Evolutionary conservation across 176 grass and related monocot species (phyloP), one percentile per base, ranked within the genome.

Genomic region (barley (Hordeum vulgare)): DNA sequence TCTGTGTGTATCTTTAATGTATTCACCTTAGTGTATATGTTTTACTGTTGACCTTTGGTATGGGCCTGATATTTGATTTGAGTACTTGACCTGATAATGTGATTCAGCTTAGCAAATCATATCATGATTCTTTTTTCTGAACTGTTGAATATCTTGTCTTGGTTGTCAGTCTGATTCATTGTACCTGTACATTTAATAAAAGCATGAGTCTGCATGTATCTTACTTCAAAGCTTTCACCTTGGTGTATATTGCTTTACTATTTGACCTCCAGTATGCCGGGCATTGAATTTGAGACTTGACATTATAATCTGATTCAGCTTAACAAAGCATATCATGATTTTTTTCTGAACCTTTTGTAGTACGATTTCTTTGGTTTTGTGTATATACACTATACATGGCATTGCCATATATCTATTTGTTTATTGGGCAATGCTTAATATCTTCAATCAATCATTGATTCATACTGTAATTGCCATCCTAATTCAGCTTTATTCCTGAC

Each of bases 401-500:
- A 44, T 87, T 75, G 31, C 6, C 20, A 45, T 31, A 31, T 64
- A 25, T 71, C 27, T 9, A 29, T 82, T 42, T 64, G 18, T 72
- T 41, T 6, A 42, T 82, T 42, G 51, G 8, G 14, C 7, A n/a
- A 11, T 9, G 3, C 40, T 8, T 7, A 61, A 15, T 31, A 21
- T 59, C 26, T 72, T 60, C 17, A 42, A 74, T 29, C 18, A 21
- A 72, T 41, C 51, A 82, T 82, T 9, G 11, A 14, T 60, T 41
- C 51, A 82, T 82, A 9, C 57, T 68, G 23, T 80, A 51, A 47
- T 47, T 33, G 20, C 27, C 61, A 66, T 80, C 61, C 14, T 80
- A 80, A 45, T 76, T 61, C 17, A 9, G 53, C 7, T 21, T 56
- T 21, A 21, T 76, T 26, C 39, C 5, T 34, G 35, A 7, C 61